Conservation (phyloP, 805 yeast genomes). For the Saturnispora gosingensis region DNA sequence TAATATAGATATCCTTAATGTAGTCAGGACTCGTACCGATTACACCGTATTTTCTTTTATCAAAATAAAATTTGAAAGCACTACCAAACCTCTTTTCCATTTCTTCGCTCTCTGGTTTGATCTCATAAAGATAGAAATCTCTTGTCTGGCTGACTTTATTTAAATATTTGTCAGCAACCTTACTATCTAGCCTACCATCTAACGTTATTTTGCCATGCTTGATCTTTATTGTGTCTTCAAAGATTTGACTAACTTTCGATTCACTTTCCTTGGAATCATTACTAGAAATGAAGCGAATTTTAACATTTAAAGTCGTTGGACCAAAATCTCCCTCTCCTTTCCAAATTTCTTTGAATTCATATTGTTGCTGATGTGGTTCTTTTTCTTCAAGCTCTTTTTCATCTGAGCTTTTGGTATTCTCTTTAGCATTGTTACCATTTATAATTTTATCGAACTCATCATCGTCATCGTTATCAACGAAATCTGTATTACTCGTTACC, state of each 20-base stretch:
- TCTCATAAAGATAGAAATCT: conserved; percentile 43
- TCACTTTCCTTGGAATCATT: conserved; percentile 3
- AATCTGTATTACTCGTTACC: conserved; percentile 2
- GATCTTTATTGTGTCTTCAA: conserved; percentile 12
- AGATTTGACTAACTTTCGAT: conserved; percentile 13
- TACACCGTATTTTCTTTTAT: conserved; percentile 49
- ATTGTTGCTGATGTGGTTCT: neutral
- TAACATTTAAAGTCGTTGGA: conserved; percentile 3
- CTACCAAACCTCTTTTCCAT: conserved; percentile 19
- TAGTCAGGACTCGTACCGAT: conserved; percentile 38
- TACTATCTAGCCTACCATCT: conserved; percentile 48
- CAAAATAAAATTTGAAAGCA: conserved; percentile 38
- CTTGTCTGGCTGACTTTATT: conserved; percentile 37
- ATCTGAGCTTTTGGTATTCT: neutral
- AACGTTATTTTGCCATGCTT: conserved; percentile 35
- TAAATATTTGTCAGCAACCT: conserved; percentile 50
- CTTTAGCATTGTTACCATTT: neutral
- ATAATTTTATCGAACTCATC: conserved; percentile 15
- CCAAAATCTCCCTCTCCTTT: conserved; percentile 16
- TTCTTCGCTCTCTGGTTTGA: conserved; percentile 23
- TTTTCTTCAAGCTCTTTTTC: neutral
- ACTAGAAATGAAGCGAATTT: conserved; percentile 13
- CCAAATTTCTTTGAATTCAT: conserved; percentile 12
- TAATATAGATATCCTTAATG: conserved; percentile 57
- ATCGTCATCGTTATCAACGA: conserved; percentile 13